phyloP scores from a whole-genome alignment of 441 rosid species.

The Populus hybrid region DNA sequence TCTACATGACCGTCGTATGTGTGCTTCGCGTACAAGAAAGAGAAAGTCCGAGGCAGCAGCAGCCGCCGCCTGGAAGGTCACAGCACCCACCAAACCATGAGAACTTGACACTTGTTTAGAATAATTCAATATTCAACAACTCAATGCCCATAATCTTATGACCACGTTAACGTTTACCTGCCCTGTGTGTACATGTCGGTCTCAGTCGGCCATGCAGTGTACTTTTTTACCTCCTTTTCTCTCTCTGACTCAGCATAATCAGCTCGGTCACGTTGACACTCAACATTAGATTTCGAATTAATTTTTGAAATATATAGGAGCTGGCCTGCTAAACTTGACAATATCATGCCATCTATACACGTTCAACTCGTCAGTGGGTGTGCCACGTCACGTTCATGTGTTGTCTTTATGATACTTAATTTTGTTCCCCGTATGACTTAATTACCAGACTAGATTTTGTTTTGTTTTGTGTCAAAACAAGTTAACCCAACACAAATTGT shows the following conservation, averaged over 20 bases:
- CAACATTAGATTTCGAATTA: background rate
- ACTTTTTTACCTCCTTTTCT: background rate
- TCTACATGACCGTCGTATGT: background rate
- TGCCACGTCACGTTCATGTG: conserved; percentile 4
- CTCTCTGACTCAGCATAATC: background rate
- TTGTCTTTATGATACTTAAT: background rate
- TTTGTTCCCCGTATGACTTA: background rate
- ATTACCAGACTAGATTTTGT: too few species aligned
- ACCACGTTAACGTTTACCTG: conserved; percentile 11
- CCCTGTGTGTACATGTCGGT: conserved; percentile 15
- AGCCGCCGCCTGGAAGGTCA: background rate
- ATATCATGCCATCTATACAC: background rate
- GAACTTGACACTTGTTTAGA: background rate
- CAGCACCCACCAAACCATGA: background rate
- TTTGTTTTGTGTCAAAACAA: background rate
- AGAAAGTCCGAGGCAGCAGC: background rate
- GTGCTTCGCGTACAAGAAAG: background rate
- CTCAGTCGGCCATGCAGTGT: conserved; percentile 10
- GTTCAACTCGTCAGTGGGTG: conserved; percentile 15
- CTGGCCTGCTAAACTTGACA: conserved; percentile 7
- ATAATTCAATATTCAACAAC: background rate
- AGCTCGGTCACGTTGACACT: conserved; percentile 27
- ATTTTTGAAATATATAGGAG: conserved; percentile 8
- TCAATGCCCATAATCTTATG: background rate
- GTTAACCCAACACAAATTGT: background rate